Base-by-base conservation (phyloP, 768 basidiomycete genomes). In the Mycena chlorophos region DNA sequence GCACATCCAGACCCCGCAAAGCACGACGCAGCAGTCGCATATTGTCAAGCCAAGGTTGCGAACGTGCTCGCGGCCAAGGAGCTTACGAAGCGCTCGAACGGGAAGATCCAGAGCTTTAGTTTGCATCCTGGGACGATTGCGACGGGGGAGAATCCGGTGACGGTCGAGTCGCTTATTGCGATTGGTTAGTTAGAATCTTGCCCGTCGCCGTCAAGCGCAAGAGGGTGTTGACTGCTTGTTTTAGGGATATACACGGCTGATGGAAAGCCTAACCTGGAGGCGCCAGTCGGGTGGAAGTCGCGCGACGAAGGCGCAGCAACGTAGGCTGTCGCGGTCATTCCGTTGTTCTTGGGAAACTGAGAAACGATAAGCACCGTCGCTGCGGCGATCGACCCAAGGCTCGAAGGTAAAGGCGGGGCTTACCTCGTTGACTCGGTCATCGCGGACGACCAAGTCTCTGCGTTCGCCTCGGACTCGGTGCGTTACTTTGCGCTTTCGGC, bases 261-360 rank as follows among this genome's bases (percentile, higher is more conserved):
- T 17, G 54, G 50, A 2, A 26, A 14, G 10, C 58, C 54, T 19
- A 45, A n/a, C 6, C 22, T n/a, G 1, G 26, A 46, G 16, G 39
- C 45, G 22, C n/a, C n/a, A n/a, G 10, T 38, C 13, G 4, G 2
- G 3, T 60, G 34, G 25, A 60, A 56, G 25, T 56, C 54, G 22
- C 37, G 48, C 17, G 12, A 55, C 16, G 46, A 60, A 40, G 59
- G 59, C 1, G 59, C 54, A 3, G 59, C 59, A 27, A 60, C 59
- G 59, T 60, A 25, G n/a, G n/a, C n/a, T n/a, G n/a, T n/a, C n/a
- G n/a, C n/a, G n/a, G n/a, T n/a, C n/a, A n/a, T n/a, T n/a, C n/a
- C n/a, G n/a, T n/a, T n/a, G n/a, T n/a, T n/a, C n/a, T n/a, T n/a
- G n/a, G n/a, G n/a, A n/a, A n/a, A n/a, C n/a, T n/a, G n/a, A n/a